These are phyloP conservation scores for Fusarium buxicola DNA, from an alignment of 2,329 filamentous ascomycete species.

Conservation along the genomic window DNA sequence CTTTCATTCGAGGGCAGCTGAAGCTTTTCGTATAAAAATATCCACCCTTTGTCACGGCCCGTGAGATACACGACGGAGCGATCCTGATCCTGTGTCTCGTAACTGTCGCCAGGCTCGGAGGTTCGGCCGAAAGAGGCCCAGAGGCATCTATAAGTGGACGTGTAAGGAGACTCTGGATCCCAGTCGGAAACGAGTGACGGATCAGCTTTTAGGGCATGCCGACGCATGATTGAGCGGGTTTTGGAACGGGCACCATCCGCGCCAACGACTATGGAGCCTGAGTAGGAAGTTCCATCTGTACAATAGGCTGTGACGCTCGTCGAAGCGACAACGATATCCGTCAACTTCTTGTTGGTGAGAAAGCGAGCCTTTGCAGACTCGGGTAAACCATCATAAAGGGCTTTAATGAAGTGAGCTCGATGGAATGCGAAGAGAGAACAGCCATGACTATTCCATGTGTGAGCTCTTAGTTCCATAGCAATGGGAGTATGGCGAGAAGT, in stretches of 20 bases:
- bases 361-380: background rate
- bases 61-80: constrained; percentile 46
- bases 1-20: constrained; percentile 31
- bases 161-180: background rate
- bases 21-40: constrained; percentile 51
- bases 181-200: background rate
- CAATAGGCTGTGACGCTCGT: background rate
- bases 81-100: constrained; percentile 46
- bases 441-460: background rate
- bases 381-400: background rate
- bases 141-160: constrained; percentile 2
- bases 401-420: constrained; percentile 1
- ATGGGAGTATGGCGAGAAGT: background rate
- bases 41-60: constrained; percentile 46
- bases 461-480: background rate
- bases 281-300: background rate
- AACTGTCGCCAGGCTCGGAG: constrained; percentile 35
- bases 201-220: background rate
- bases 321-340: background rate
- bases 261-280: background rate
- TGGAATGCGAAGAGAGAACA: constrained; percentile 2
- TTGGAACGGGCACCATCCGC: constrained; percentile 2
- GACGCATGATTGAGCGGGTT: background rate
- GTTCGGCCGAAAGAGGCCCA: constrained; percentile 1
- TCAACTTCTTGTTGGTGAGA: background rate